phyloP scores from a whole-genome alignment of 192 early-diverging fungal genomes.

The Phycomyces nitens region DNA sequence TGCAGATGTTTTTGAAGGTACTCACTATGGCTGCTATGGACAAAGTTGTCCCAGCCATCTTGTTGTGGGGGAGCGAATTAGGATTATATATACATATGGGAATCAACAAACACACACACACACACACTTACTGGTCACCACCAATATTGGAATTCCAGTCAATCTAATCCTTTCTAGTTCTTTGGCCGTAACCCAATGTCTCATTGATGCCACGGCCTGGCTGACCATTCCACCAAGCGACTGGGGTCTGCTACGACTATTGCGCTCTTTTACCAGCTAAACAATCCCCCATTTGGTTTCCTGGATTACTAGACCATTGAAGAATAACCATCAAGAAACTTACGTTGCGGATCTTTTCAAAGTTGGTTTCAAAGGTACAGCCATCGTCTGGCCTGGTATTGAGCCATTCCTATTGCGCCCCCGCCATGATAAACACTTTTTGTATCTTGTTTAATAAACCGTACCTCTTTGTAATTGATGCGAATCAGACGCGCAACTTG shows the following conservation, averaged over 20 bases:
- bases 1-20: constrained; percentile 22
- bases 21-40: constrained; percentile 13
- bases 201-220: constrained; percentile 21
- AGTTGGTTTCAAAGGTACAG: constrained; percentile 17
- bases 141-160: constrained; percentile 10
- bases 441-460: neutral
- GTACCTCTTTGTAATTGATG: constrained; percentile 29
- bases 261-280: constrained; percentile 11
- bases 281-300: too few species aligned
- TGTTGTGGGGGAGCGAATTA: too few species aligned
- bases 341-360: constrained; percentile 23
- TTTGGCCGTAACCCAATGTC: constrained; percentile 21
- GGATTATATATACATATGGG: too few species aligned
- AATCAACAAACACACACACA: neutral
- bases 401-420: neutral
- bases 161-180: constrained; percentile 15
- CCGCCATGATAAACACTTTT: neutral
- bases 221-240: constrained; percentile 20
- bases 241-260: constrained; percentile 21
- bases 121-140: constrained; percentile 15
- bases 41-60: constrained; percentile 28
- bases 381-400: constrained; percentile 12
- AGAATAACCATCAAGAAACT: neutral
- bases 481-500: constrained; percentile 14
- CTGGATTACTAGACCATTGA: too few species aligned